phyloP scores from a whole-genome alignment of 129 eudicot genomes.

The Erigeron canadensis region DNA sequence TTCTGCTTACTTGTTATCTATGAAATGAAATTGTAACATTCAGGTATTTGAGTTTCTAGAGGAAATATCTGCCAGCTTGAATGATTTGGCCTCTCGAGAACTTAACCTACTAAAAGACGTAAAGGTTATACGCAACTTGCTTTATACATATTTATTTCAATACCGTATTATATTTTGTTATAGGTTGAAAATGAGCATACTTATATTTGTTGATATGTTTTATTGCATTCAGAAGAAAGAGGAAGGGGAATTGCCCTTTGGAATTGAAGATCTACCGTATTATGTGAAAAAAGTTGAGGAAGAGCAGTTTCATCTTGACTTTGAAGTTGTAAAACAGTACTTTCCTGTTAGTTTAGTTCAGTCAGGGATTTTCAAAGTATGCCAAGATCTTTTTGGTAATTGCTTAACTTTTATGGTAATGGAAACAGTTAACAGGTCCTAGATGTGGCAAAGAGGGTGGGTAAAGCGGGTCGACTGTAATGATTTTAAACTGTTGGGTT shows the following conservation, averaged over 20 bases:
- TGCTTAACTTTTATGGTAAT: slow-evolving; percentile 12
- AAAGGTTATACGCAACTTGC: slow-evolving; percentile 50
- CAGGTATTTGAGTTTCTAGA: slow-evolving; percentile 92
- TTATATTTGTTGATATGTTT: slow-evolving; percentile 18
- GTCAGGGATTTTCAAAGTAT: slow-evolving; percentile 86
- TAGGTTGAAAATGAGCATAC: neutral
- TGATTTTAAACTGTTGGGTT: neutral
- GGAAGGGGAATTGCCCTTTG: slow-evolving; percentile 81
- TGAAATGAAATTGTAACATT: slow-evolving; percentile 8
- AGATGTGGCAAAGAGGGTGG: slow-evolving; percentile 11
- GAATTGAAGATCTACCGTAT: slow-evolving; percentile 81
- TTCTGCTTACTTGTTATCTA: neutral
- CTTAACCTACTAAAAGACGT: slow-evolving; percentile 63
- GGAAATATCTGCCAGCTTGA: slow-evolving; percentile 71
- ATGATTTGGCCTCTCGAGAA: slow-evolving; percentile 70
- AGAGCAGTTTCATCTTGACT: slow-evolving; percentile 65
- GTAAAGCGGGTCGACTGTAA: neutral
- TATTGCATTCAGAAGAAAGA: slow-evolving; percentile 64
- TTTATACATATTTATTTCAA: slow-evolving; percentile 10
- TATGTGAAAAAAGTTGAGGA: slow-evolving; percentile 76
- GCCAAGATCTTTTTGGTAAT: slow-evolving; percentile 91
- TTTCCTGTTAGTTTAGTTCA: slow-evolving; percentile 76
- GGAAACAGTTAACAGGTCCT: neutral
- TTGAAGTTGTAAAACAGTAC: slow-evolving; percentile 80
- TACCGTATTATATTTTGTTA: slow-evolving; percentile 17